Evolutionary conservation across 2,329 filamentous ascomycete genomes (phyloP), one percentile per base, ranked within the genome.

Genomic region (Raffaelea albimanens): DNA sequence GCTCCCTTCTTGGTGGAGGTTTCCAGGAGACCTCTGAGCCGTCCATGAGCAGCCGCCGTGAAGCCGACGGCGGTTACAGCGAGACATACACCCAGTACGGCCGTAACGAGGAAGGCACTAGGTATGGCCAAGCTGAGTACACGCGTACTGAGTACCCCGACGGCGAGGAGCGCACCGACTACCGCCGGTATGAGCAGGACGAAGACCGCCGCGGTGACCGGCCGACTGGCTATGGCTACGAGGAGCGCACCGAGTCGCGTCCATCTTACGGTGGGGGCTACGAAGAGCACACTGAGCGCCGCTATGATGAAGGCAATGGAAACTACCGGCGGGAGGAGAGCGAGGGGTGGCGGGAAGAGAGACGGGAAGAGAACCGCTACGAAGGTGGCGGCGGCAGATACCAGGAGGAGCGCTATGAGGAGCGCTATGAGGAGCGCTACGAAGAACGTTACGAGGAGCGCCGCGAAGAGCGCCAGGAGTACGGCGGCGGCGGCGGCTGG

Each of bases 41-140:
- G 25, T 53, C 66, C 43, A 75, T 73, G 54, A 67, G 70, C 46
- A 70, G 70, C 54, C 67, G 75, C 49, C 70, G 71, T 31, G 57
- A 73, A 36, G 65, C 75, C 7, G 76, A 85, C 48, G 79, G 78
- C 20, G 80, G 76, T 7, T 78, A 80, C 61, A 76, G 71, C 4
- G 72, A 82, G 57, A 76, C 70, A 5, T 73, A 78, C 53, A 76
- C 73, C 13, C 76, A 87, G 61, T 79, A 81, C 52, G 80, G 76
- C 25, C 77, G 69, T 47, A 72, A 72, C 10, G 45, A 56, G 36
- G 52, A 52, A 44, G 71, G 71, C 19, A 65, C 73, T 53, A 72
- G 73, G 43, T 82, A 82, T 55, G 79, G 74, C 8, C 75, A 83
- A 58, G 78, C 80, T 11, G 66, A 82, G 59, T 74, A 78, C 56